phyloP scores from a whole-genome alignment of 495 filamentous ascomycete species.

The Lindgomyces ingoldianus region DNA sequence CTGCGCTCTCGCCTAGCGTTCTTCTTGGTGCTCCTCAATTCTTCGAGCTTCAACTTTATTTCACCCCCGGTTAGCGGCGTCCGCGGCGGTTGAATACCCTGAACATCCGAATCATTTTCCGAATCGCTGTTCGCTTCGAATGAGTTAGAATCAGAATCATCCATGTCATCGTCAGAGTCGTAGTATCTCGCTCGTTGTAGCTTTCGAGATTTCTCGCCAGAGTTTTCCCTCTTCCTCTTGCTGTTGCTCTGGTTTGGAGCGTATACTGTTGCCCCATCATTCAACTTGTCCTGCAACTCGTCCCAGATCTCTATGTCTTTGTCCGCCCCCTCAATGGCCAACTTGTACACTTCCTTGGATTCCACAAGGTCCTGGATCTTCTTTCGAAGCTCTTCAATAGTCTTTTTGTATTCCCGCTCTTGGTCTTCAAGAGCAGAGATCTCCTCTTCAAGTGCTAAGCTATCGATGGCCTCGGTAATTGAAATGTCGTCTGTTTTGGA shows the following conservation, averaged over 20 bases:
- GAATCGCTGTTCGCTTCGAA: slow-evolving; percentile 39
- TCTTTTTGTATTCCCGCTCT: slow-evolving; percentile 40
- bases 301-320: slow-evolving; percentile 54
- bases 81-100: slow-evolving; percentile 4
- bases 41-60: slow-evolving; percentile 45
- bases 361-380: slow-evolving; percentile 45
- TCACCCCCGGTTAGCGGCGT: slow-evolving; percentile 44
- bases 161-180: slow-evolving; percentile 22
- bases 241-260: slow-evolving; percentile 44
- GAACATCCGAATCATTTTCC: slow-evolving; percentile 31
- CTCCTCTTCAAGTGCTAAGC: slow-evolving; percentile 48
- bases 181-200: slow-evolving; percentile 19
- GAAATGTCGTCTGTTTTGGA: slow-evolving; percentile 68
- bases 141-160: slow-evolving; percentile 11
- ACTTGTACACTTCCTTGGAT: slow-evolving; percentile 40
- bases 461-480: slow-evolving; percentile 53
- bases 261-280: slow-evolving; percentile 54
- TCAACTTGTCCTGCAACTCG: slow-evolving; percentile 46
- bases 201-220: slow-evolving; percentile 18
- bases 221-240: slow-evolving; percentile 41
- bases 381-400: slow-evolving; percentile 43
- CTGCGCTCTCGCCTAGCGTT: slow-evolving; percentile 41
- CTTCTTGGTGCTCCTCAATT: slow-evolving; percentile 47
- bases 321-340: slow-evolving; percentile 45
- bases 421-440: slow-evolving; percentile 44